Percentiles rank a stretch among this genome's conserved stretches.
Evolutionary conservation across 2,329 filamentous ascomycete genomes (phyloP).

Genomic region (Cladosporium austrohemisphaericum): DNA sequence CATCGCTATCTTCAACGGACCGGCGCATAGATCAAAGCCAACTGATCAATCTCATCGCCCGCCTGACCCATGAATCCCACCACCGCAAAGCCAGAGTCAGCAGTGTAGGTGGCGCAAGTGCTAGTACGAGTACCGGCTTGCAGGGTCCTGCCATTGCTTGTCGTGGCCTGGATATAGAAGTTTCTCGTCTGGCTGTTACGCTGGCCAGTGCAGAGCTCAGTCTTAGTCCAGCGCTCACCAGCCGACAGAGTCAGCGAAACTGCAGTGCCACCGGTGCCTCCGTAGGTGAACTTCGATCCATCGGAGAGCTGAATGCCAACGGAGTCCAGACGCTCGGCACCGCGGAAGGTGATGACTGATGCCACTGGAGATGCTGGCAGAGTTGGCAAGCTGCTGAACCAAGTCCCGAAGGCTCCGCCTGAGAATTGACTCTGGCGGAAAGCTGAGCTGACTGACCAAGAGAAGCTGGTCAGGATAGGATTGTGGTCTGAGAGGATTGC

Average conservation of each 20-base stretch:
- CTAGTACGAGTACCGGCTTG: slow-evolving; percentile 1
- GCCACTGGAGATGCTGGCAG: neutral
- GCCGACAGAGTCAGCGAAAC: neutral
- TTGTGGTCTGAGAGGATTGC: slow-evolving; percentile 12
- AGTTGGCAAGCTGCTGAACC: slow-evolving; percentile 6
- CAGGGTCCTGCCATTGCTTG: slow-evolving; percentile 7
- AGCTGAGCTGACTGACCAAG: neutral
- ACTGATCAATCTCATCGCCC: slow-evolving; percentile 2
- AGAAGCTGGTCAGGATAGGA: slow-evolving; percentile 5
- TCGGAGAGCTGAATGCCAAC: neutral
- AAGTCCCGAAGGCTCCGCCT: slow-evolving; percentile 1
- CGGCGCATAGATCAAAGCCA: slow-evolving; percentile 5
- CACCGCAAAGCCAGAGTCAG: slow-evolving; percentile 7
- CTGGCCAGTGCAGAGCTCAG: slow-evolving; percentile 8
- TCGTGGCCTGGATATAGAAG: slow-evolving; percentile 10
- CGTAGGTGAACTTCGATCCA: slow-evolving; percentile 1
- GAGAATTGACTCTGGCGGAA: slow-evolving; percentile 9
- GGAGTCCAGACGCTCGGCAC: slow-evolving; percentile 10
- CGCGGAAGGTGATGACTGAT: slow-evolving; percentile 5
- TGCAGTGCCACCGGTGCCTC: neutral
- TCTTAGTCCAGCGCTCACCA: slow-evolving; percentile 8
- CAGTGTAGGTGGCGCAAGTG: neutral
- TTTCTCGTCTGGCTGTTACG: neutral
- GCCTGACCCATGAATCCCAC: slow-evolving; percentile 10
- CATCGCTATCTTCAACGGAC: neutral